These are phyloP conservation scores for Phialophora chinensis DNA, from an alignment of 2,329 filamentous ascomycete species.

Conservation along the genomic window DNA sequence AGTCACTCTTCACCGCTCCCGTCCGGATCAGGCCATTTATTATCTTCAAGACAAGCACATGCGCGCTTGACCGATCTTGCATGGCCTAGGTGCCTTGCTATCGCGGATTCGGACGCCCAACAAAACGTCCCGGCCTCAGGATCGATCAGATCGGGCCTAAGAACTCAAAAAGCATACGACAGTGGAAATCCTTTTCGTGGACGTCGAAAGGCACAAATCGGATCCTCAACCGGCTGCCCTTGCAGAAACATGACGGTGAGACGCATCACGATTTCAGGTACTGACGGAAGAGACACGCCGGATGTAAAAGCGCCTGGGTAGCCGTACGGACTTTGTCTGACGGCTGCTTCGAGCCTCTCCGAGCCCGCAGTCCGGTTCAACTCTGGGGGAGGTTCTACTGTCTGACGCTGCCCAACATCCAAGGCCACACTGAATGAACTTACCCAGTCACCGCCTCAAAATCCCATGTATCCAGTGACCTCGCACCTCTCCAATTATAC, in stretches of 20 bases:
- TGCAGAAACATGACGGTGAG: slow-evolving; percentile 2
- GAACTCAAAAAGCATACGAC: background rate
- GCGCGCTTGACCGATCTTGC: background rate
- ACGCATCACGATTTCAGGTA: background rate
- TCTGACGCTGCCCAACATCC: background rate
- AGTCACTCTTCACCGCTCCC: slow-evolving; percentile 7
- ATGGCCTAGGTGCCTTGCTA: background rate
- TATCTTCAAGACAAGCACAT: background rate
- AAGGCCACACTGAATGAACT: background rate
- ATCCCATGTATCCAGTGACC: background rate
- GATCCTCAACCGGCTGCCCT: slow-evolving; percentile 1
- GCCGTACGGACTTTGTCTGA: background rate
- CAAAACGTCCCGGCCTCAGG: background rate
- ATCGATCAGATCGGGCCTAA: background rate
- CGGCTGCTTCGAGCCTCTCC: background rate
- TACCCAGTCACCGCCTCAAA: background rate
- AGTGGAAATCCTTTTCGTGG: background rate
- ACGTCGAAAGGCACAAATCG: background rate
- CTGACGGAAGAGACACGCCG: background rate
- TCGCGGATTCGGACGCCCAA: slow-evolving; percentile 7
- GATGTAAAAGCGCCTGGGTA: background rate
- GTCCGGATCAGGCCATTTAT: slow-evolving; percentile 9
- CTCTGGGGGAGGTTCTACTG: background rate
- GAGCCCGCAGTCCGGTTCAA: background rate
- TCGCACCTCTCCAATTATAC: background rate